Percentiles rank a stretch among this genome's conserved stretches.
These are phyloP conservation scores for Gonapodya prolifera DNA, from an alignment of 192 early-diverging fungal species.

Conservation along the genomic window DNA sequence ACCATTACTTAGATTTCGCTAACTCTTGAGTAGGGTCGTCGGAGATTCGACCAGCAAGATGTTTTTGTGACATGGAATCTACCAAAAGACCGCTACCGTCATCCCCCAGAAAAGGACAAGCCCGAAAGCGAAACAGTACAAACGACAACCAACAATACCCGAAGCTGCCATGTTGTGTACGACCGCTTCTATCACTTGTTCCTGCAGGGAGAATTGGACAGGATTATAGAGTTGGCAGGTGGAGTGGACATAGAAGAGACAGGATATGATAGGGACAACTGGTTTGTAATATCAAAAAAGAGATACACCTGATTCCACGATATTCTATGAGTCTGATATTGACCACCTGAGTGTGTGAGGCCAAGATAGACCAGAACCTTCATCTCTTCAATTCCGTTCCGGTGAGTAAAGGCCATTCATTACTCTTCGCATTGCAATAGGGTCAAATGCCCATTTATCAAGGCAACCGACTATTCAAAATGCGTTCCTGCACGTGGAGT, in stretches of 20 bases:
- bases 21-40: constrained; percentile 33
- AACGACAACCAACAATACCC: background rate
- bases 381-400: background rate
- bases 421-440: background rate
- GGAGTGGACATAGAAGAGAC: constrained; percentile 38
- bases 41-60: constrained; percentile 82
- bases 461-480: background rate
- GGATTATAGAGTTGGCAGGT: constrained; percentile 38
- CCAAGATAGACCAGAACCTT: background rate
- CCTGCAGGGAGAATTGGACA: constrained; percentile 69
- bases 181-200: constrained; percentile 87
- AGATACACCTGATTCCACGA: too few relatives aligned
- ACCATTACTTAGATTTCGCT: background rate
- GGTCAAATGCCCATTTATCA: background rate
- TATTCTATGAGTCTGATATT: too few relatives aligned
- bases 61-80: constrained; percentile 88
- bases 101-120: background rate
- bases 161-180: constrained; percentile 13
- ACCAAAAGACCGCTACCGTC: constrained; percentile 20
- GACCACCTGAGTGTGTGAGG: background rate
- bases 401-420: background rate
- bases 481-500: background rate
- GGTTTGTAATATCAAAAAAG: constrained; percentile 70
- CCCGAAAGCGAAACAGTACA: background rate
- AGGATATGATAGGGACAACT: constrained; percentile 96